phyloP scores from a whole-genome alignment of 352 stramenopile species.

The Globisporangium takayamanum region DNA sequence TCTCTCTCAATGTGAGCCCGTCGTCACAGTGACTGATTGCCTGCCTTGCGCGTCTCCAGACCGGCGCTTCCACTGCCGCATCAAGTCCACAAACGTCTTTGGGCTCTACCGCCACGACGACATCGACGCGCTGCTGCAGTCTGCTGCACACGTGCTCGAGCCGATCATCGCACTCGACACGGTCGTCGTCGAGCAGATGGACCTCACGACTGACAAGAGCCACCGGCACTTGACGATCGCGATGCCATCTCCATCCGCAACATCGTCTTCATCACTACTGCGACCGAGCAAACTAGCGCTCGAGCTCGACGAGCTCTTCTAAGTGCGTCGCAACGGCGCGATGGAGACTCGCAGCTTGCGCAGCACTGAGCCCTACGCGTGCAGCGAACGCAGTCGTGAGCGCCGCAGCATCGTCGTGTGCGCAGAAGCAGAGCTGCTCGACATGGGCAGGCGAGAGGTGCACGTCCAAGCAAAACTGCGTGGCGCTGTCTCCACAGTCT shows the following conservation, averaged over 20 bases:
- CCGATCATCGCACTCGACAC: constrained; percentile 57
- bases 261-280: background rate
- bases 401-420: constrained; percentile 22
- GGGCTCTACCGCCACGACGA: constrained; percentile 56
- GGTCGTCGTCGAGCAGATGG: constrained; percentile 62
- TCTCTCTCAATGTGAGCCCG: background rate
- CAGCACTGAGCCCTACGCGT: constrained; percentile 18
- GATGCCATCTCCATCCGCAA: constrained; percentile 9
- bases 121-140: constrained; percentile 41
- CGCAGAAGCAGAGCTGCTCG: constrained; percentile 27
- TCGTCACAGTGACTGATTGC: too few relatives aligned
- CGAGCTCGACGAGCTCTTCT: constrained; percentile 68
- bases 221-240: constrained; percentile 47
- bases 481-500: background rate
- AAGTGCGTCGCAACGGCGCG: constrained; percentile 25
- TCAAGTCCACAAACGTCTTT: constrained; percentile 62
- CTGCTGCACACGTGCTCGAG: constrained; percentile 21
- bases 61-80: constrained; percentile 62
- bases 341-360: constrained; percentile 24
- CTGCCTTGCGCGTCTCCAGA: constrained; percentile 14
- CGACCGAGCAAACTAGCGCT: constrained; percentile 36
- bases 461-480: constrained; percentile 29
- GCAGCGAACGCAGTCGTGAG: constrained; percentile 24
- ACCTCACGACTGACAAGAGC: constrained; percentile 54
- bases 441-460: constrained; percentile 37